Evolutionary conservation across 805 yeast genomes (phyloP).

Genomic region (Ascoidea tarda): DNA sequence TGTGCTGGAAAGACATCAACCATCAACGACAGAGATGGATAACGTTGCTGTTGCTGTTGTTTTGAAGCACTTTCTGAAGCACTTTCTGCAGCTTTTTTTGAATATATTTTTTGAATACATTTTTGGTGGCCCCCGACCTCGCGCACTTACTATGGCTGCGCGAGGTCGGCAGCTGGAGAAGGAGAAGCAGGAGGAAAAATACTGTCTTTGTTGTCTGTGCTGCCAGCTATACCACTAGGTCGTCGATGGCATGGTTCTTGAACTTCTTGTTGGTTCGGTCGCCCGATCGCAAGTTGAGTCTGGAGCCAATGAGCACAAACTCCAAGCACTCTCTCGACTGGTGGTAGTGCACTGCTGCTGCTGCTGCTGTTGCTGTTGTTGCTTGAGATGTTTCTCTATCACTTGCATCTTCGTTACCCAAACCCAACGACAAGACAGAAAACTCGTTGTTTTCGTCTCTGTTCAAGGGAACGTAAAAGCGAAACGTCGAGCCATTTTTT

Average conservation of each 20-base stretch:
- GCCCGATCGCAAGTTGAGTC: conserved; percentile 59
- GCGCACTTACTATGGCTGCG: neutral
- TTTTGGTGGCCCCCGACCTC: neutral
- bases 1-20: no score
- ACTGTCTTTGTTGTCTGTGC: no score
- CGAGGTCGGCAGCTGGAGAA: no score
- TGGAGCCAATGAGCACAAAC: conserved; percentile 64
- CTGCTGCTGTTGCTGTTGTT: conserved; percentile 7
- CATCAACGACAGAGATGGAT: no score
- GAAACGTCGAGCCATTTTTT: conserved; percentile 55
- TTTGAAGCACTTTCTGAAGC: no score
- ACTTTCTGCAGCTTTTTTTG: no score
- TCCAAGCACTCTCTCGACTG: conserved; percentile 22
- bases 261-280: conserved; percentile 80
- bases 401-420: neutral
- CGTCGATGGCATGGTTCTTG: conserved; percentile 65
- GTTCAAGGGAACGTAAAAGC: conserved; percentile 26
- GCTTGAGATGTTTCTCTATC: conserved; percentile 11
- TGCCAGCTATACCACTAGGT: conserved; percentile 17
- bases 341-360: no score
- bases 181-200: no score
- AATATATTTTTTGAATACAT: no score
- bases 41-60: no score
- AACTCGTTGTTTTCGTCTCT: conserved; percentile 1
- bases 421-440: neutral